A percentile compares a stretch with the other conserved stretches of the same genome.
Evolutionary conservation across 768 basidiomycete genomes (phyloP).

Genomic region (Lactifluus pinguis): DNA sequence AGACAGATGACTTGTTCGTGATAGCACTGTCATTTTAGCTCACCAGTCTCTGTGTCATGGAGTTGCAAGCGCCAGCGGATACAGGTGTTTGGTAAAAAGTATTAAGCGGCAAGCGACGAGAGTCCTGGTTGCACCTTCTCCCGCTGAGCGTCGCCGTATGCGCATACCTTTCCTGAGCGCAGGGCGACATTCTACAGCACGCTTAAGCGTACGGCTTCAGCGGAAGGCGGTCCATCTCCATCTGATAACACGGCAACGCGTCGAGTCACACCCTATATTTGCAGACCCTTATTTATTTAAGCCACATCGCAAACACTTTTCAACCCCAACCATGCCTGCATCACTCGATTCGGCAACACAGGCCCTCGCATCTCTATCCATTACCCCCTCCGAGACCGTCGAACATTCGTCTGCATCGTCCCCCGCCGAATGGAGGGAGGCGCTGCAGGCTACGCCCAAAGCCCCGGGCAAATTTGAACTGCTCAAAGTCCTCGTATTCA

Average conservation of each 20-base stretch:
- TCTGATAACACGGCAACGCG: slow-evolving; percentile 17
- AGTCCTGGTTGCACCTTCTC: background rate
- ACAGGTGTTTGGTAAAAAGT: background rate
- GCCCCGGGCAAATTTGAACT: slow-evolving; percentile 57
- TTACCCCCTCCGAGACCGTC: slow-evolving; percentile 44
- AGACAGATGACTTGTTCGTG: background rate
- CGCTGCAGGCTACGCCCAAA: slow-evolving; percentile 44
- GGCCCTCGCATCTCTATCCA: slow-evolving; percentile 45
- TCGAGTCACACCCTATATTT: slow-evolving; percentile 19
- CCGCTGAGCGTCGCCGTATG: slow-evolving; percentile 12
- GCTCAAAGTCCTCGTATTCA: slow-evolving; percentile 88
- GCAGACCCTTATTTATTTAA: background rate
- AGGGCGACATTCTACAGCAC: slow-evolving; percentile 4
- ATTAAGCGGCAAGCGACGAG: background rate
- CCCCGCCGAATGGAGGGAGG: slow-evolving; percentile 69
- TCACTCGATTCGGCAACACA: slow-evolving; percentile 26
- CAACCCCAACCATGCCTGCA: slow-evolving; percentile 28
- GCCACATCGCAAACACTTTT: background rate
- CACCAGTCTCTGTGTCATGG: background rate
- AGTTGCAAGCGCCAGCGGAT: background rate
- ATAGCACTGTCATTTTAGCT: background rate
- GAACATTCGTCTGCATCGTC: slow-evolving; percentile 57
- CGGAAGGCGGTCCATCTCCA: slow-evolving; percentile 16
- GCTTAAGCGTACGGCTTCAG: background rate
- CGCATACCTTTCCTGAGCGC: slow-evolving; percentile 4